Percentiles rank a stretch among this genome's conserved stretches.
Evolutionary conservation across 2,329 filamentous ascomycete species (phyloP).

Genomic region (Dichotomopilus funicola): DNA sequence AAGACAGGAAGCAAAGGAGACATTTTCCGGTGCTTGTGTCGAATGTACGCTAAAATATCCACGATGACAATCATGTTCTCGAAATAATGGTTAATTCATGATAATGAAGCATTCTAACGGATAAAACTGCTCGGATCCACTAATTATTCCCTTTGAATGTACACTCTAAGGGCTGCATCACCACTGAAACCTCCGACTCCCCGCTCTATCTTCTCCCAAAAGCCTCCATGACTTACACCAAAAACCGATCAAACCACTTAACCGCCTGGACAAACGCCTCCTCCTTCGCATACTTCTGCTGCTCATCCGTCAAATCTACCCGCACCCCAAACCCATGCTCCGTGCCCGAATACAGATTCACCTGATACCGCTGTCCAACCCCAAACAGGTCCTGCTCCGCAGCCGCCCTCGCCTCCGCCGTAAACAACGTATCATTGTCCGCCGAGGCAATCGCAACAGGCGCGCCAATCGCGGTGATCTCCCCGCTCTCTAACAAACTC

Average conservation of each 20-base stretch:
- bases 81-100: no score
- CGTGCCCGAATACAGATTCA: conserved; percentile 62
- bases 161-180: no score
- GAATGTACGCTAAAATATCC: no score
- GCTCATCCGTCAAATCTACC: conserved; percentile 46
- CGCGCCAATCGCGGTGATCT: conserved; percentile 49
- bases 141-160: no score
- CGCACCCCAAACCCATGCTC: conserved; percentile 70
- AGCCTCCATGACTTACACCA: neutral
- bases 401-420: conserved; percentile 46
- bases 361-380: conserved; percentile 54
- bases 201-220: neutral
- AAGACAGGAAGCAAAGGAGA: no score
- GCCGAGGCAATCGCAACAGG: conserved; percentile 59
- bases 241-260: conserved; percentile 59
- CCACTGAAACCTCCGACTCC: neutral
- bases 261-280: conserved; percentile 71
- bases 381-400: conserved; percentile 53
- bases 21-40: no score
- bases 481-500: conserved; percentile 51
- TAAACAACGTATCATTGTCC: conserved; percentile 54
- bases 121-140: no score
- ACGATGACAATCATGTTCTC: no score
- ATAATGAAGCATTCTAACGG: no score
- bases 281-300: conserved; percentile 66